Base-by-base conservation (phyloP, 305 asterid genomes). In the Galium porrigens region DNA sequence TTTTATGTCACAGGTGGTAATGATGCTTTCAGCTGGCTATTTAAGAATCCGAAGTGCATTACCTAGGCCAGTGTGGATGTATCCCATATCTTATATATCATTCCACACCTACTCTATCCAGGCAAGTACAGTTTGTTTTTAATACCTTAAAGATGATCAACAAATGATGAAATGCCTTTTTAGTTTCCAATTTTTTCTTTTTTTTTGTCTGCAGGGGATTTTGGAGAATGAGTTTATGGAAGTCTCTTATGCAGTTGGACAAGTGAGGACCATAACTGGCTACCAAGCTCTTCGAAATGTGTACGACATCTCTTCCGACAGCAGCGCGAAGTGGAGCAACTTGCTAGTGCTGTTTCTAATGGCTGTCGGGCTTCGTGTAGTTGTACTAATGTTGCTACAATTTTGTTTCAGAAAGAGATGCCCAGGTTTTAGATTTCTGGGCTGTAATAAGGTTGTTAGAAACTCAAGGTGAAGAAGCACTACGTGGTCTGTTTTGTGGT, bases 1-100 rank as follows among this genome's bases (percentile, higher is more conserved):
- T 51, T 62, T 33, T 29, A 15, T 66, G 55, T 78, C 70, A 65
- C 91, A 94, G 97, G 82, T 87, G 78, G 77, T 84, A 65, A 78
- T 94, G 95, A 94, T 94, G 89, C 85, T 94, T 64, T 84, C 99
- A 1, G 95, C 90, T 4, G 99, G 99, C 61, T 83, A 82, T 73
- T 87, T 90, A 66, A 80, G 99, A 81, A 80, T 87, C 56, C 85
- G 97, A 60, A 81, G 94, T 65, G 85, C 82, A 63, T 81, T 94
- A 77, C 96, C 96, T 2, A 68, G 75, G 67, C 83, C 86, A n/a
- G 85, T 79, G 20, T 94, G 99, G 99, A 78, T 79, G 86, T 94
- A 94, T 80, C 99, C 99, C 22, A 48, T 88, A 37, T 90, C 99
- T 3, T 90, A 90, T 76, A 33, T 94, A 39, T 77, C 97, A 6